Evolutionary conservation across 352 stramenopile species (phyloP).

Genomic region (Globisporangium canariense): DNA sequence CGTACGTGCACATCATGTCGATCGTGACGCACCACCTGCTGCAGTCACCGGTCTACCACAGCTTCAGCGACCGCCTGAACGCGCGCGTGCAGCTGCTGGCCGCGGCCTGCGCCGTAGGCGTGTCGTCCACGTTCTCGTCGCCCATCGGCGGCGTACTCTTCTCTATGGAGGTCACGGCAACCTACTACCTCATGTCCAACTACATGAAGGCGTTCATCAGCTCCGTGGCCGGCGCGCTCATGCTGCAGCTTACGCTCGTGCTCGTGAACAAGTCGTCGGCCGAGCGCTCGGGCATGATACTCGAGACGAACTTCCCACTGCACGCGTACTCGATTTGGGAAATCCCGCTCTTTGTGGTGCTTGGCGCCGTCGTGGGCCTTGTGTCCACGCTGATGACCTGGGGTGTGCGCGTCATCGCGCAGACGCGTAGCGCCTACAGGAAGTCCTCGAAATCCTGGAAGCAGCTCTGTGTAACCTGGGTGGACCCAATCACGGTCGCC

Average conservation of each 20-base stretch:
- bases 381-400: conserved; percentile 54
- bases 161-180: conserved; percentile 91
- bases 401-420: conserved; percentile 53
- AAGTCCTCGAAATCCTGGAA: conserved; percentile 50
- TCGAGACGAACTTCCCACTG: conserved; percentile 48
- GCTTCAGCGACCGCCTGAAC: conserved; percentile 75
- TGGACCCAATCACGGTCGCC: conserved; percentile 62
- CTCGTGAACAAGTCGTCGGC: conserved; percentile 52
- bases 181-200: conserved; percentile 88
- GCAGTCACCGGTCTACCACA: conserved; percentile 60
- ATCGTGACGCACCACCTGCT: conserved; percentile 92
- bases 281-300: conserved; percentile 41
- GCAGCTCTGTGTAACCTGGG: conserved; percentile 50
- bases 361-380: conserved; percentile 58
- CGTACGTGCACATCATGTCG: conserved; percentile 97
- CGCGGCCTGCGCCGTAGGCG: conserved; percentile 89
- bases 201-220: conserved; percentile 90
- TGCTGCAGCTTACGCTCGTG: conserved; percentile 69
- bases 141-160: conserved; percentile 94
- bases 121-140: conserved; percentile 91
- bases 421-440: conserved; percentile 29
- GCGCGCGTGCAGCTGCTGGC: conserved; percentile 86
- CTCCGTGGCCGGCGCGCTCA: conserved; percentile 68
- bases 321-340: conserved; percentile 66
- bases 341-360: conserved; percentile 61